Evolutionary conservation across 163 green algal genomes (phyloP).

Genomic region (Chloroidium sp.): DNA sequence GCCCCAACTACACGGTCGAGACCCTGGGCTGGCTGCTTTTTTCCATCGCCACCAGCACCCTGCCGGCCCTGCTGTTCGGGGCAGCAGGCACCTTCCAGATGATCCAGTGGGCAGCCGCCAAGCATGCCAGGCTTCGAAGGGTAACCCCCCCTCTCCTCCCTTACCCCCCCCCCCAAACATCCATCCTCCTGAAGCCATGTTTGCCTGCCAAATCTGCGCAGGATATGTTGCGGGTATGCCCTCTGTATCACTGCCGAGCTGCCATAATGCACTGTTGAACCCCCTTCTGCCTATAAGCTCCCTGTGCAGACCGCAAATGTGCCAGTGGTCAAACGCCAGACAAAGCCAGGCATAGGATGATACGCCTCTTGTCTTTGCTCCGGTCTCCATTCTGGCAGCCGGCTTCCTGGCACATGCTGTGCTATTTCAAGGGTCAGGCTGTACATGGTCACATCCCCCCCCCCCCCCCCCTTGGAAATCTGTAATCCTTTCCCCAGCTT

Average conservation of each 20-base stretch:
- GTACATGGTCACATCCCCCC: too few species aligned
- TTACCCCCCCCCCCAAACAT: not conserved
- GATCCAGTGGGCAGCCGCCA: conserved; percentile 80
- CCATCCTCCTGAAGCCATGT: not conserved
- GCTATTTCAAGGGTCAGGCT: too few species aligned
- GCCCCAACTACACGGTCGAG: conserved; percentile 96
- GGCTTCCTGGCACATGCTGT: too few species aligned
- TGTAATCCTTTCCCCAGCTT: too few species aligned
- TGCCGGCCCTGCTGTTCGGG: conserved; percentile 76
- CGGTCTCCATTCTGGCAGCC: too few species aligned
- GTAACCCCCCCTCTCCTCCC: conserved; percentile 19
- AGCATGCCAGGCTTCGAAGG: conserved; percentile 86
- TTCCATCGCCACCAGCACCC: conserved; percentile 64
- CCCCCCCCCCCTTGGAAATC: too few species aligned
- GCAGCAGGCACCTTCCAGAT: conserved; percentile 83
- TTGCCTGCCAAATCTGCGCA: not conserved
- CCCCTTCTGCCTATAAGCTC: too few species aligned
- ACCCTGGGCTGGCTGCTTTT: conserved; percentile 82
- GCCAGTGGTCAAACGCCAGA: too few species aligned
- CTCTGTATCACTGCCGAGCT: not conserved
- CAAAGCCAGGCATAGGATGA: too few species aligned
- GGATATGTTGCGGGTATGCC: too few species aligned
- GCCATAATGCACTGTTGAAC: not conserved
- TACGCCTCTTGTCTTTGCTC: too few species aligned
- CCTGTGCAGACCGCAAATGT: too few species aligned